Conservation (phyloP, 2,329 filamentous ascomycete genomes). For the Colletotrichum sp. region DNA sequence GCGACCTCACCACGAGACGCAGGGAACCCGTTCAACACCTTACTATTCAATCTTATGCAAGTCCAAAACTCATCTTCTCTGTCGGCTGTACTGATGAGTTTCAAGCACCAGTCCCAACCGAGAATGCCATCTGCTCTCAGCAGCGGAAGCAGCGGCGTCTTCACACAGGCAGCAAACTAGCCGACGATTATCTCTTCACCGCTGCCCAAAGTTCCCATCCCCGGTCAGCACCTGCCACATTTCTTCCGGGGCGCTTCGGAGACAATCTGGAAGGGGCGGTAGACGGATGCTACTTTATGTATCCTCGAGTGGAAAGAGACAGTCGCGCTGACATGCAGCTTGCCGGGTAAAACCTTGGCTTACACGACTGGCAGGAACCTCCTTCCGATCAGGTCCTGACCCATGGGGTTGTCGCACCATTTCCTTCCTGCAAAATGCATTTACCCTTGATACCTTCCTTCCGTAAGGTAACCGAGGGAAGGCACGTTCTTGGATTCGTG, state of each 20-base stretch:
- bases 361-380: not conserved
- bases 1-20: too few relatives aligned
- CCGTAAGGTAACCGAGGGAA: not conserved
- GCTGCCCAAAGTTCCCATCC: not conserved
- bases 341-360: not conserved
- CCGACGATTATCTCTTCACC: not conserved
- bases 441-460: not conserved
- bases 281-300: not conserved
- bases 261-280: not conserved
- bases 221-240: not conserved
- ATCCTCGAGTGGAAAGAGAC: not conserved
- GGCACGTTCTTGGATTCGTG: not conserved
- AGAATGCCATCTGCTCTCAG: not conserved
- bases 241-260: not conserved
- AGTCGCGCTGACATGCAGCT: not conserved
- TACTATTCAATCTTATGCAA: too few relatives aligned
- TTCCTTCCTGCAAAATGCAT: not conserved
- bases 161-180: not conserved
- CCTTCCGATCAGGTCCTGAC: not conserved
- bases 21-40: too few relatives aligned
- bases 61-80: too few relatives aligned
- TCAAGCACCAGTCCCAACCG: not conserved
- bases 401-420: not conserved
- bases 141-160: accelerated
- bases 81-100: too few relatives aligned